Conservation (phyloP, 2,329 filamentous ascomycete genomes). For the Pestalotiopsis sp. region DNA sequence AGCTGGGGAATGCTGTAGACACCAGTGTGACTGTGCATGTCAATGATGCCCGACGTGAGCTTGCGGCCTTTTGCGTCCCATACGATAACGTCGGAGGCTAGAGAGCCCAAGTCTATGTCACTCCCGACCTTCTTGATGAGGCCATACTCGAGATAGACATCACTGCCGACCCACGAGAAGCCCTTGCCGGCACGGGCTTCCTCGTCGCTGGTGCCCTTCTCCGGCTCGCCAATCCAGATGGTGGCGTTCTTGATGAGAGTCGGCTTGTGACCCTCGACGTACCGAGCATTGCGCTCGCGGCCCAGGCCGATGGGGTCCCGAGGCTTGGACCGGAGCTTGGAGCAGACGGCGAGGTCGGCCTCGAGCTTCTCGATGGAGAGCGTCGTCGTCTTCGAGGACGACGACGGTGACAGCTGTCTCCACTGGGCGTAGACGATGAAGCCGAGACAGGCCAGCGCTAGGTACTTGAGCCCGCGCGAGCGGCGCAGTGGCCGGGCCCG, state of each 20-base stretch:
- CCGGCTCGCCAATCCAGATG: constrained; percentile 67
- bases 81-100: constrained; percentile 51
- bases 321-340: constrained; percentile 56
- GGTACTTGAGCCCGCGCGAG: constrained; percentile 44
- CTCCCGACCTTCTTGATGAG: constrained; percentile 57
- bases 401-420: constrained; percentile 37
- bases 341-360: constrained; percentile 57
- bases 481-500: constrained; percentile 39
- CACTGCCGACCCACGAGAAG: constrained; percentile 61
- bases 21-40: constrained; percentile 72
- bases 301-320: constrained; percentile 57
- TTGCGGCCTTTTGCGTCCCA: constrained; percentile 63
- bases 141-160: constrained; percentile 63
- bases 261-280: constrained; percentile 58
- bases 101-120: constrained; percentile 27
- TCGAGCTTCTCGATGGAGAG: constrained; percentile 57
- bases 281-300: constrained; percentile 63
- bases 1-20: constrained; percentile 60
- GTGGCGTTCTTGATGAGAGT: constrained; percentile 69
- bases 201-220: constrained; percentile 49
- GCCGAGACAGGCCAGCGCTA: constrained; percentile 48
- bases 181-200: constrained; percentile 61
- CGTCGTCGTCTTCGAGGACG: constrained; percentile 14
- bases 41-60: constrained; percentile 68
- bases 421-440: constrained; percentile 55